phyloP scores from a whole-genome alignment of 2,329 filamentous ascomycete genomes.

The Colletotrichum cuscutae region DNA sequence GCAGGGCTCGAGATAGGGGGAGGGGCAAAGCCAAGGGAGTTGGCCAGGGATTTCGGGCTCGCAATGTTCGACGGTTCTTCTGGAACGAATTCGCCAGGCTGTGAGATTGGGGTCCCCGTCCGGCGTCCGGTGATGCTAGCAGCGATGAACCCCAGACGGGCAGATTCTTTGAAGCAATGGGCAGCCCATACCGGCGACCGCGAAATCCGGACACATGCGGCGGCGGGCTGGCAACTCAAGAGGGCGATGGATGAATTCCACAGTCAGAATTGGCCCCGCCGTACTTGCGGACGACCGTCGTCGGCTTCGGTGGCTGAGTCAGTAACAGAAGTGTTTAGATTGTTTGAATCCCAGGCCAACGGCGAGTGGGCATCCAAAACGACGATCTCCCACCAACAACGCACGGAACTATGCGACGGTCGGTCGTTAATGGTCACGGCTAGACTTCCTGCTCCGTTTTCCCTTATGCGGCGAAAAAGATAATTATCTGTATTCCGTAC shows the following conservation, averaged over 20 bases:
- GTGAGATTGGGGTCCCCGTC: slow-evolving; percentile 5
- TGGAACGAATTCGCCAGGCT: slow-evolving; percentile 23
- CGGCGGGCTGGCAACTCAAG: slow-evolving; percentile 19
- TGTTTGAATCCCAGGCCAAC: slow-evolving; percentile 1
- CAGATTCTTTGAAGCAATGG: slow-evolving; percentile 19
- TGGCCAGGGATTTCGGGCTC: slow-evolving; percentile 12
- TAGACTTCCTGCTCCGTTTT: slow-evolving; percentile 2
- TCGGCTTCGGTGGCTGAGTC: slow-evolving; percentile 28
- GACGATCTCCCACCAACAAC: slow-evolving; percentile 19
- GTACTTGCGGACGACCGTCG: not conserved
- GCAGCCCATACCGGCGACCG: slow-evolving; percentile 7
- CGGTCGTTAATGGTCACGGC: not conserved
- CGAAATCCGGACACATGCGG: slow-evolving; percentile 12
- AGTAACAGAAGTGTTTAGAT: slow-evolving; percentile 23
- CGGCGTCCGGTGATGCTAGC: slow-evolving; percentile 18
- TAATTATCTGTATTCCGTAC: not conserved
- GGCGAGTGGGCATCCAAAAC: slow-evolving; percentile 8
- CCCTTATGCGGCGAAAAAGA: slow-evolving; percentile 20
- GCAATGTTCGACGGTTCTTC: slow-evolving; percentile 29
- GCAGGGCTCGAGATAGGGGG: slow-evolving; percentile 34
- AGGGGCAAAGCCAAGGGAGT: slow-evolving; percentile 26
- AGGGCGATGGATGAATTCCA: slow-evolving; percentile 6
- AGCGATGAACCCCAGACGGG: slow-evolving; percentile 20
- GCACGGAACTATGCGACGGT: slow-evolving; percentile 9
- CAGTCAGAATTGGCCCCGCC: slow-evolving; percentile 2